Conservation (phyloP, 2,329 filamentous ascomycete genomes). For the Cyanodermella asteris region DNA sequence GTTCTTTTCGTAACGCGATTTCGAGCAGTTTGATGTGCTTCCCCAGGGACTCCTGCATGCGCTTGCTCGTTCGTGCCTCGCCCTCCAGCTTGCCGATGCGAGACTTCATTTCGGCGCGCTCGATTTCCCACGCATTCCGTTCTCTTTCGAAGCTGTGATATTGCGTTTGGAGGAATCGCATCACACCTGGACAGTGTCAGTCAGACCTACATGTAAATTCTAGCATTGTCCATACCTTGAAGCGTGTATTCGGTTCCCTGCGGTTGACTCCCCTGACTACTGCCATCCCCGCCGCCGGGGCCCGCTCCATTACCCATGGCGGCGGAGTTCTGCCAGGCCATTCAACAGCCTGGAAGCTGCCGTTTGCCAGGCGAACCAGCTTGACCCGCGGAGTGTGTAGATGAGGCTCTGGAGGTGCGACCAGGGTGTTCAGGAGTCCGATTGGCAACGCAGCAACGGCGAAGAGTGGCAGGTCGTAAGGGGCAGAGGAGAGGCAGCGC, state of each 20-base stretch:
- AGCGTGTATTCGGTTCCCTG: conserved; percentile 50
- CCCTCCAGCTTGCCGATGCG: conserved; percentile 89
- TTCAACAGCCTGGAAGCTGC: conserved; percentile 14
- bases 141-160: conserved; percentile 98
- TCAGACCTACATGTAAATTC: conserved; percentile 1
- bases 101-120: conserved; percentile 96
- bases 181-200: conserved; percentile 45
- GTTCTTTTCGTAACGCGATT: conserved; percentile 65
- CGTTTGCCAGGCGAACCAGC: background rate
- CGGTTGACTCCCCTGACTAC: conserved; percentile 24
- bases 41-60: conserved; percentile 69
- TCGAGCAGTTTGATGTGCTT: conserved; percentile 83
- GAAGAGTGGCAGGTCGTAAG: no score
- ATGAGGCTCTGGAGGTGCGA: background rate
- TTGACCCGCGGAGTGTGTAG: background rate
- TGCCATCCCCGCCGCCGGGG: conserved; percentile 21
- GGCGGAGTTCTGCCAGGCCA: conserved; percentile 51
- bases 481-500: no score
- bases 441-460: no score
- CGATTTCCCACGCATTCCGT: conserved; percentile 96
- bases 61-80: conserved; percentile 65
- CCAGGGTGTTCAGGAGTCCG: no score
- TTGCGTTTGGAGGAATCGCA: conserved; percentile 97
- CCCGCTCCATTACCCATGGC: conserved; percentile 36
- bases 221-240: conserved; percentile 31